A percentile compares a stretch with the other conserved stretches of the same genome.
phyloP scores from a whole-genome alignment of 306 rosid species.

The Boehmeria nivea region DNA sequence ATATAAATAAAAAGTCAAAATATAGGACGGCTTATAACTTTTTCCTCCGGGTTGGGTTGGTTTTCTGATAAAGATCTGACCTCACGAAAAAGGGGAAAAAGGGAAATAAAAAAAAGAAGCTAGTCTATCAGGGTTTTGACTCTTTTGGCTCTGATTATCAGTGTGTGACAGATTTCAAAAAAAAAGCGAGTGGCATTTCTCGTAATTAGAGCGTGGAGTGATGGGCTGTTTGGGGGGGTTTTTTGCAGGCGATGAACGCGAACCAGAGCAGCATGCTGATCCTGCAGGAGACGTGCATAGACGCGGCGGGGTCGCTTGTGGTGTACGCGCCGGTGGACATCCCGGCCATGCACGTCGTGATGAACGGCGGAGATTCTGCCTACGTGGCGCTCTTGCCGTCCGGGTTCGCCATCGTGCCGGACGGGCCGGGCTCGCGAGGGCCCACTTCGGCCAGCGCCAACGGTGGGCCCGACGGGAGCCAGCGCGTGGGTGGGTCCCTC shows the following conservation, averaged over 20 bases:
- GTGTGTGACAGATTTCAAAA: too few relatives aligned
- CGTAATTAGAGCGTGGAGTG: too few relatives aligned
- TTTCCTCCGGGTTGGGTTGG: slow-evolving; percentile 8
- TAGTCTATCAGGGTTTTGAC: slow-evolving; percentile 6
- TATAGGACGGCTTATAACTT: slow-evolving; percentile 32
- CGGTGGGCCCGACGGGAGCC: slow-evolving; percentile 19
- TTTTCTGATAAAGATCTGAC: slow-evolving; percentile 21
- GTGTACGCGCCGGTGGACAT: slow-evolving; percentile 98
- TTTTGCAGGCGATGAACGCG: slow-evolving; percentile 62
- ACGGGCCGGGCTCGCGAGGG: slow-evolving; percentile 62
- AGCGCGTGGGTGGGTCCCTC: slow-evolving; percentile 67
- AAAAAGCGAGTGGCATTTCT: slow-evolving; percentile 4
- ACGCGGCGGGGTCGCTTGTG: slow-evolving; percentile 81
- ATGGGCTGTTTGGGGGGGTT: background rate
- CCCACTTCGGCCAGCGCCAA: slow-evolving; percentile 6
- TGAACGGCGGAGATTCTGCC: slow-evolving; percentile 97
- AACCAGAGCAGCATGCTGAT: slow-evolving; percentile 95
- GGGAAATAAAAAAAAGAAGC: background rate
- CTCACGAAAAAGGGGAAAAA: background rate
- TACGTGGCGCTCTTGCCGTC: slow-evolving; percentile 88
- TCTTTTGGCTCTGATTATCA: background rate
- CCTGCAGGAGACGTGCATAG: slow-evolving; percentile 85
- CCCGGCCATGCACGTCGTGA: slow-evolving; percentile 96
- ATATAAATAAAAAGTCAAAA: slow-evolving; percentile 45
- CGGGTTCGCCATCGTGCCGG: slow-evolving; percentile 80